Conservation (phyloP, 2,329 filamentous ascomycete genomes). For the Anthostomella pinea region DNA sequence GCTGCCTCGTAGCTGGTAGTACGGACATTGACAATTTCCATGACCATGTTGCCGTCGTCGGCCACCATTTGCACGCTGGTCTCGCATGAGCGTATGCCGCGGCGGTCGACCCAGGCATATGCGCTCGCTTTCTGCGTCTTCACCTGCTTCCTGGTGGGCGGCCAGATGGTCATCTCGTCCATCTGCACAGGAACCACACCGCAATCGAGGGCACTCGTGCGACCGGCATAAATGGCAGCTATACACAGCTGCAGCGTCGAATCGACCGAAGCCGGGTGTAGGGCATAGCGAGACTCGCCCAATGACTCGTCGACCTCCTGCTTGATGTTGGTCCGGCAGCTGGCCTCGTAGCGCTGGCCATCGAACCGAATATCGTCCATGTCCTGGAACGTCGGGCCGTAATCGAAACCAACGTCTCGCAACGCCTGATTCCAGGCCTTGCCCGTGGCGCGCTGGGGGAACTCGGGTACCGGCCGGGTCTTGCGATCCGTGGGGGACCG, state of each 20-base stretch:
- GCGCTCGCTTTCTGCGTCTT: conserved; percentile 14
- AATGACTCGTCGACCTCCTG: background rate
- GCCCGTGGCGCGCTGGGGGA: background rate
- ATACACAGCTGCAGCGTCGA: background rate
- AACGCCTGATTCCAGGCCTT: background rate
- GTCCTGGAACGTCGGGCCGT: conserved; percentile 5
- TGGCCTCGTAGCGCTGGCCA: background rate
- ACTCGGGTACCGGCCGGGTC: background rate
- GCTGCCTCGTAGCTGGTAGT: conserved; percentile 28
- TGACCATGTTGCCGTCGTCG: conserved; percentile 23
- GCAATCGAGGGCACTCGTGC: no score
- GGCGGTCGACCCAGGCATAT: conserved; percentile 18
- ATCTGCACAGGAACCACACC: no score
- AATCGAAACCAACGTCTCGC: background rate
- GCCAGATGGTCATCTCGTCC: background rate
- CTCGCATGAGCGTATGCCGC: conserved; percentile 22
- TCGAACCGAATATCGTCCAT: background rate
- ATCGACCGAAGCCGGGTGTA: conserved; percentile 2
- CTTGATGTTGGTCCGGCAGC: conserved; percentile 1
- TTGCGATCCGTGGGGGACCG: background rate
- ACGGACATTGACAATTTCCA: conserved; percentile 29
- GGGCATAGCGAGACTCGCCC: conserved; percentile 2
- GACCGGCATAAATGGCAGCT: background rate
- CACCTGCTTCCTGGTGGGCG: conserved; percentile 8
- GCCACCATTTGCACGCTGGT: conserved; percentile 22